Evolutionary conservation across 2,329 filamentous ascomycete species (phyloP).

Genomic region (Aphanoascus verrucosus): DNA sequence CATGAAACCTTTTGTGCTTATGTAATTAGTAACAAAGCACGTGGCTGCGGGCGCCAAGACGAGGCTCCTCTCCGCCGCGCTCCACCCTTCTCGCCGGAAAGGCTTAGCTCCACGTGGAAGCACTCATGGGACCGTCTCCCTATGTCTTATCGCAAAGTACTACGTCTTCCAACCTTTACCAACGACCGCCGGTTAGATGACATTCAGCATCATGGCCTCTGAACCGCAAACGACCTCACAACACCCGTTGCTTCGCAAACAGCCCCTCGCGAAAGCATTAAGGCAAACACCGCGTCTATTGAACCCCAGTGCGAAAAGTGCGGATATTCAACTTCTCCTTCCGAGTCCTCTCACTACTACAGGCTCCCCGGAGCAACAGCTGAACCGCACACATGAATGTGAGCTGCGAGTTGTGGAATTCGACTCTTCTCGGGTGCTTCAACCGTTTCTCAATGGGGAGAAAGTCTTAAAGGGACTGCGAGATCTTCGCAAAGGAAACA

Average conservation of each 20-base stretch:
- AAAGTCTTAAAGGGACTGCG: slow-evolving; percentile 10
- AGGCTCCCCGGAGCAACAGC: neutral
- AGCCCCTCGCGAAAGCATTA: slow-evolving; percentile 12
- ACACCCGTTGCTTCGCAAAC: slow-evolving; percentile 9
- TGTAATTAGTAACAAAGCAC: neutral
- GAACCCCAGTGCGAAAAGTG: slow-evolving; percentile 10
- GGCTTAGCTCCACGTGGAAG: neutral
- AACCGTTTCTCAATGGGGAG: slow-evolving; percentile 17
- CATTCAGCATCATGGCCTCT: neutral
- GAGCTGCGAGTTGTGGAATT: slow-evolving; percentile 14
- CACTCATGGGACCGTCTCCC: no score
- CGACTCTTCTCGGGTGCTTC: slow-evolving; percentile 13
- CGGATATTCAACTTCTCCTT: slow-evolving; percentile 13
- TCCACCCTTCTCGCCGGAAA: neutral
- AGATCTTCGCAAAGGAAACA: neutral
- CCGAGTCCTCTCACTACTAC: neutral
- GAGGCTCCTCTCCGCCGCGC: neutral
- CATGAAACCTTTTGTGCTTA: neutral
- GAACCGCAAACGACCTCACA: neutral
- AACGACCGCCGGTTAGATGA: no score
- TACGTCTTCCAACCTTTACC: neutral
- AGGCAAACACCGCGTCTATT: slow-evolving; percentile 1
- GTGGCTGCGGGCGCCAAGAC: neutral
- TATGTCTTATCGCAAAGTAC: neutral
- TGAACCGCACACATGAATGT: neutral